Conservation (phyloP, 345 rosid species). For the Eucalyptus caleyi region DNA sequence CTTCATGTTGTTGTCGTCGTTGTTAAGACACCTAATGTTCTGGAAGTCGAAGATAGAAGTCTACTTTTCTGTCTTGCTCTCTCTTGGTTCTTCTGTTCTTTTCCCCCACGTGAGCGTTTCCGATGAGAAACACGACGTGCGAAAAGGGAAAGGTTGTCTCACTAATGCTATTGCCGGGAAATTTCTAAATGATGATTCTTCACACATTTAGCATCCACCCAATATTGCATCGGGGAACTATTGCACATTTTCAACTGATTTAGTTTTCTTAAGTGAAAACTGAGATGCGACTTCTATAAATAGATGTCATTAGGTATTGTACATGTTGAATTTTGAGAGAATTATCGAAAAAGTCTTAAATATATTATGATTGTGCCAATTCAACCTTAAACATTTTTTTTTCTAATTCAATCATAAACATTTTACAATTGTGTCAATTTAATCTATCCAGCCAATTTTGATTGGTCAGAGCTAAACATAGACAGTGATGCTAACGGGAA, state of each 20-base stretch:
- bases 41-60: neutral
- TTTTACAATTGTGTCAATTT: too few species aligned
- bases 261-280: neutral
- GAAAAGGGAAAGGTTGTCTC: neutral
- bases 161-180: neutral
- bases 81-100: neutral
- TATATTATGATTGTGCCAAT: too few species aligned
- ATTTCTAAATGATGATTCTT: neutral
- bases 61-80: neutral
- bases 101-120: neutral
- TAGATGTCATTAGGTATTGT: neutral
- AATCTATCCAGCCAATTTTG: fast-evolving
- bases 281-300: neutral
- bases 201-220: neutral
- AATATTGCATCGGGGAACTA: neutral
- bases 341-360: too few species aligned
- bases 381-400: fast-evolving
- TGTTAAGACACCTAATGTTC: neutral
- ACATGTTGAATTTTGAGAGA: neutral
- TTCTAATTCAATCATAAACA: neutral
- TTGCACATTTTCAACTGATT: neutral
- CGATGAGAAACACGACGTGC: neutral
- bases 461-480: fast-evolving
- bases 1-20: neutral
- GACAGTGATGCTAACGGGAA: fast-evolving